Evolutionary conservation across 805 yeast genomes (phyloP).

Genomic region (Hanseniaspora lachancei): DNA sequence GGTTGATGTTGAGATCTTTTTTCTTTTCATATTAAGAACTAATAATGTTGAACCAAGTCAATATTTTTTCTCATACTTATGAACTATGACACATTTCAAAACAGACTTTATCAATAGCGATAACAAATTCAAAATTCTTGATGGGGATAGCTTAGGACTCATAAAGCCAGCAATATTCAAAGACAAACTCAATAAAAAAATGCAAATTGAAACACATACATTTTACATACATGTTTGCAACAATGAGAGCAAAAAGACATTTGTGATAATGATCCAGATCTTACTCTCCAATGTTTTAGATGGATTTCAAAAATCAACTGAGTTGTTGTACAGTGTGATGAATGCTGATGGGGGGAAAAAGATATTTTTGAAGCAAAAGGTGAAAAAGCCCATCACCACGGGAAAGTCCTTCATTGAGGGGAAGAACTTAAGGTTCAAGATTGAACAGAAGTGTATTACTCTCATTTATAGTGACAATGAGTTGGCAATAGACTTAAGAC

Average conservation of each 20-base stretch:
- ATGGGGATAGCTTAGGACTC: background rate
- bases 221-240: conserved; percentile 36
- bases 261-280: conserved; percentile 40
- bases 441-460: conserved; percentile 2
- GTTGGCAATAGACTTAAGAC: background rate
- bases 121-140: no score
- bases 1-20: no score
- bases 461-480: background rate
- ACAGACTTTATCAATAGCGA: background rate
- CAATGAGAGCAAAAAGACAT: conserved; percentile 17
- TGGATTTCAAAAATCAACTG: conserved; percentile 42
- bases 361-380: background rate
- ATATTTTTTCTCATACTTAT: no score
- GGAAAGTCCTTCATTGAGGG: conserved; percentile 37
- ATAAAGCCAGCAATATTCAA: background rate
- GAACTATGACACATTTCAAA: background rate
- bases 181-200: conserved; percentile 14
- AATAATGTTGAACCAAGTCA: no score
- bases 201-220: conserved; percentile 44
- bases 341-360: conserved; percentile 17
- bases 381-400: conserved; percentile 26
- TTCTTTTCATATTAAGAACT: no score
- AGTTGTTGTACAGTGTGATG: conserved; percentile 37
- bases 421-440: conserved; percentile 17
- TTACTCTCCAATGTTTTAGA: conserved; percentile 39